Percentiles rank a stretch among this genome's conserved stretches.
Evolutionary conservation across 192 early-diverging fungal genomes (phyloP).

Genomic region (Podila epigama): DNA sequence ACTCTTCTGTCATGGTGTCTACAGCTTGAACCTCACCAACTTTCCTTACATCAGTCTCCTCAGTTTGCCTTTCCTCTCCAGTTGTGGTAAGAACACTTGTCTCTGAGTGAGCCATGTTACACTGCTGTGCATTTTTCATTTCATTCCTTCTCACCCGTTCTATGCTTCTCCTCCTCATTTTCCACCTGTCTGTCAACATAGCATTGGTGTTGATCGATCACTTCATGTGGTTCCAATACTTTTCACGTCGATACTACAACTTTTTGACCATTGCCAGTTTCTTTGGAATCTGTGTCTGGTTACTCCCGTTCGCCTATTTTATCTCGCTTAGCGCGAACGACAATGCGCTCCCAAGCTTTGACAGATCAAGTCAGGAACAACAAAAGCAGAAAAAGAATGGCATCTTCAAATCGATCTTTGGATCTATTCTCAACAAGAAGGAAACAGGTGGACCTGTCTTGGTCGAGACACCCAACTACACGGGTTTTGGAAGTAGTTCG

Average conservation of each 20-base stretch:
- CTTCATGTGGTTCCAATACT: slow-evolving; percentile 95
- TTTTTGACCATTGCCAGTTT: slow-evolving; percentile 88
- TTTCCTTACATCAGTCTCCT: slow-evolving; percentile 87
- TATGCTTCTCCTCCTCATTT: background rate
- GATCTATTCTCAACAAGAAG: slow-evolving; percentile 28
- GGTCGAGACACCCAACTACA: slow-evolving; percentile 29
- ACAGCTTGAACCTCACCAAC: slow-evolving; percentile 77
- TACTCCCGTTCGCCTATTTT: slow-evolving; percentile 92
- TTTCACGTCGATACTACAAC: slow-evolving; percentile 71
- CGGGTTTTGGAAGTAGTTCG: slow-evolving; percentile 26
- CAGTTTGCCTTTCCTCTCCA: slow-evolving; percentile 77
- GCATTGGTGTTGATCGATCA: slow-evolving; percentile 87
- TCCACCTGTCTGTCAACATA: slow-evolving; percentile 12
- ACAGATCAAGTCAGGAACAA: slow-evolving; percentile 22
- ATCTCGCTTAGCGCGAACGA: slow-evolving; percentile 94
- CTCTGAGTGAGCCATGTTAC: background rate
- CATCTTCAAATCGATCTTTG: slow-evolving; percentile 37
- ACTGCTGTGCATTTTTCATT: background rate
- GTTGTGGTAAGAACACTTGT: slow-evolving; percentile 81
- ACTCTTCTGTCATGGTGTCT: slow-evolving; percentile 77
- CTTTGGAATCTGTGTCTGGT: slow-evolving; percentile 95
- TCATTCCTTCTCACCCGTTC: background rate
- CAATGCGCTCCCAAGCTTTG: slow-evolving; percentile 77
- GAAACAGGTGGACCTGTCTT: slow-evolving; percentile 14
- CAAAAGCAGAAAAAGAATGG: slow-evolving; percentile 39